Percentiles rank a stretch among this genome's conserved stretches.
Conservation (phyloP, 2,329 filamentous ascomycete genomes). For the Dendryphion nanum region DNA sequence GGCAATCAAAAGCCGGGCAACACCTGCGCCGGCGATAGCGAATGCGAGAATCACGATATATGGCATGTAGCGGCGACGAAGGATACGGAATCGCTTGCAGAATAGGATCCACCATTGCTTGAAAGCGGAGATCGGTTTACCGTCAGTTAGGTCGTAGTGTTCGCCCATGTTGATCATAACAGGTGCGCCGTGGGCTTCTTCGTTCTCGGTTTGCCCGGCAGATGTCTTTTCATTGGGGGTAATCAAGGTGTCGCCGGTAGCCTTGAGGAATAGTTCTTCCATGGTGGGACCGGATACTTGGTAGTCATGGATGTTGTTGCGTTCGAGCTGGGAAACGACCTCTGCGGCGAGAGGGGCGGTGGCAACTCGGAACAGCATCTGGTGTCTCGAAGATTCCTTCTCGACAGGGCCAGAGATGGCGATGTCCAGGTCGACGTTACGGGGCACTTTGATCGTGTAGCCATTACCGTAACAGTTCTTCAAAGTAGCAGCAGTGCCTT, state of each 20-base stretch:
- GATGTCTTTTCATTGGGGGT: constrained; percentile 26
- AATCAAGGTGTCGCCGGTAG: constrained; percentile 67
- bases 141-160: constrained; percentile 56
- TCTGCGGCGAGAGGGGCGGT: constrained; percentile 67
- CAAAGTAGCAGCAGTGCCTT: constrained; percentile 77
- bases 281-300: constrained; percentile 84
- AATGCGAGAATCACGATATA: constrained; percentile 72
- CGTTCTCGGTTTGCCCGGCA: constrained; percentile 8
- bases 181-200: constrained; percentile 4
- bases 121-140: constrained; percentile 64
- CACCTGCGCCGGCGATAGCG: constrained; percentile 72
- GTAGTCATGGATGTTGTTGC: constrained; percentile 66
- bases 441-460: constrained; percentile 48
- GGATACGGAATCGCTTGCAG: constrained; percentile 69
- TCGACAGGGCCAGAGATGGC: constrained; percentile 13
- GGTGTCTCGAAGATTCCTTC: constrained; percentile 58
- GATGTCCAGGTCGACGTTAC: constrained; percentile 12
- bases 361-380: constrained; percentile 70
- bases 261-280: constrained; percentile 82
- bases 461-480: constrained; percentile 78
- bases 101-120: constrained; percentile 72
- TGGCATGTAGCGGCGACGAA: constrained; percentile 73
- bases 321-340: constrained; percentile 68
- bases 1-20: constrained; percentile 72
- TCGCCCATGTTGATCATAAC: constrained; percentile 1